A percentile compares a stretch with the other conserved stretches of the same genome.
Conservation (phyloP, 371 early-diverging fungal genomes). For the Haplosporangium sp. region DNA sequence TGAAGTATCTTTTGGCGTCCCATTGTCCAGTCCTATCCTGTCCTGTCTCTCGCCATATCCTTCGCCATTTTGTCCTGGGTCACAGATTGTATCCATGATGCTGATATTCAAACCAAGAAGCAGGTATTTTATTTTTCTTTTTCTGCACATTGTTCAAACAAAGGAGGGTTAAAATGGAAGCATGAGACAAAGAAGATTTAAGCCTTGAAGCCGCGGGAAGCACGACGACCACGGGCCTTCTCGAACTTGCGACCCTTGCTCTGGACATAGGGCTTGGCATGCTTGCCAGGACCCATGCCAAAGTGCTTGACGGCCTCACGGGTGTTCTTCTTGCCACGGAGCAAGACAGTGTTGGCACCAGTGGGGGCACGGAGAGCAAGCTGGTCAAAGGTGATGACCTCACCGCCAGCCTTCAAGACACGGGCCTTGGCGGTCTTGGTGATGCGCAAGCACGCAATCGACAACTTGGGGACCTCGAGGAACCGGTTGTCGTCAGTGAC, state of each 20-base stretch:
- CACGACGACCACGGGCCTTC: conserved; percentile 98
- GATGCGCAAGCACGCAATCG: conserved; percentile 95
- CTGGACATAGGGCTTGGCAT: conserved; percentile 94
- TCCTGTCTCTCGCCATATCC: too few relatives aligned
- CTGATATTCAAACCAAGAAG: too few relatives aligned
- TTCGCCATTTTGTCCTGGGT: too few relatives aligned
- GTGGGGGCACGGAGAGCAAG: conserved; percentile 97
- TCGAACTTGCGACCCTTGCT: conserved; percentile 99
- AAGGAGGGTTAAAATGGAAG: too few relatives aligned
- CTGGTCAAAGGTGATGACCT: conserved; percentile 97
- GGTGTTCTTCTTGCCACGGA: conserved; percentile 92
- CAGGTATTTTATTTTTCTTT: too few relatives aligned
- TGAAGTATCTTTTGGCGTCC: too few relatives aligned
- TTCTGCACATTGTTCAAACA: too few relatives aligned
- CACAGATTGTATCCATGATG: too few relatives aligned
- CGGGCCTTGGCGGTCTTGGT: conserved; percentile 96
- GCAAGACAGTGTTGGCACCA: conserved; percentile 94
- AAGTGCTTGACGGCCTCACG: conserved; percentile 98
- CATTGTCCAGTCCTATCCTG: too few relatives aligned
- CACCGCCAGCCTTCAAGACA: conserved; percentile 98
- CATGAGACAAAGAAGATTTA: conserved; percentile 57
- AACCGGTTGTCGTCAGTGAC: conserved; percentile 97
- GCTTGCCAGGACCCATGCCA: conserved; percentile 86
- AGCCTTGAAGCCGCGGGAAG: conserved; percentile 93
- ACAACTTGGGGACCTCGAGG: conserved; percentile 94